phyloP scores from a whole-genome alignment of 495 filamentous ascomycete species.

The Tuber melanosporum region DNA sequence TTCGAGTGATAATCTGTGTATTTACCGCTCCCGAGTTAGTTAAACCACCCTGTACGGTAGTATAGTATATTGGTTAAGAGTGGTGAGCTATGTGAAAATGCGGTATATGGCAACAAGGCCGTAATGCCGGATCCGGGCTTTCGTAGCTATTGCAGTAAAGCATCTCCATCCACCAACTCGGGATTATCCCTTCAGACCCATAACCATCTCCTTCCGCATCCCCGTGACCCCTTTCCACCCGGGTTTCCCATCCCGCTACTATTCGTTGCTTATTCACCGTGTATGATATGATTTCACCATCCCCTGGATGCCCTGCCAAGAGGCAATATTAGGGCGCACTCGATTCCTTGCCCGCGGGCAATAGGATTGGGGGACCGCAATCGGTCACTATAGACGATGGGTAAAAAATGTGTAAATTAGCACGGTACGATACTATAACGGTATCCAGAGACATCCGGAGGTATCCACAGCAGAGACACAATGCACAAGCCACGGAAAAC shows the following conservation, averaged over 20 bases:
- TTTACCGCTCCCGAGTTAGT: background rate
- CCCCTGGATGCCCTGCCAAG: background rate
- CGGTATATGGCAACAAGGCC: background rate
- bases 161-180: background rate
- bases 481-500: background rate
- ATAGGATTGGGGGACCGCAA: background rate
- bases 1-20: background rate
- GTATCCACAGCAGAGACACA: background rate
- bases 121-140: background rate
- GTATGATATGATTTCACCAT: background rate
- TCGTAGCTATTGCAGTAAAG: background rate
- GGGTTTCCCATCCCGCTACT: background rate
- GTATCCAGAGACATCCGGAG: background rate
- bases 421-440: background rate
- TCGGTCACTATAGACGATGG: too few relatives aligned
- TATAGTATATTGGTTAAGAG: background rate
- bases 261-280: background rate
- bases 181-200: background rate
- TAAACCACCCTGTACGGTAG: too few relatives aligned
- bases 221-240: too few relatives aligned
- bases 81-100: background rate
- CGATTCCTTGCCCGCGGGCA: background rate
- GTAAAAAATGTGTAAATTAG: background rate
- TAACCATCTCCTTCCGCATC: too few relatives aligned
- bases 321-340: too few relatives aligned